These are phyloP conservation scores for Ganoderma leucocontextum DNA, from an alignment of 1,284 basidiomycete species.

Conservation along the genomic window DNA sequence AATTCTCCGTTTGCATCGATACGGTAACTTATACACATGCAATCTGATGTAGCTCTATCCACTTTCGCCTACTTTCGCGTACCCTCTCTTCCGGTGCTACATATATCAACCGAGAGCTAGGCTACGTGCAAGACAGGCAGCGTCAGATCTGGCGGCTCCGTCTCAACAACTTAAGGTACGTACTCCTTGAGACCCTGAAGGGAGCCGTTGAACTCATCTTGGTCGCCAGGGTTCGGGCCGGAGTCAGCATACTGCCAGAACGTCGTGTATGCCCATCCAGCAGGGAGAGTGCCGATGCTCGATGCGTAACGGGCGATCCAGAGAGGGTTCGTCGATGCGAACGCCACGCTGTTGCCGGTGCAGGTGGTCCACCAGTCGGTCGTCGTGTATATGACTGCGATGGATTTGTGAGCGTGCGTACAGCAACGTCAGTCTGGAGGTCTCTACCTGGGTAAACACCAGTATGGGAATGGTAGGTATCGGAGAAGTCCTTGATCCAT, in stretches of 20 bases:
- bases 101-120: slow-evolving; percentile 16
- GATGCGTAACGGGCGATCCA: slow-evolving; percentile 66
- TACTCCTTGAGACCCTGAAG: slow-evolving; percentile 45
- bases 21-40: slow-evolving; percentile 4
- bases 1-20: slow-evolving; percentile 6
- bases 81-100: not conserved
- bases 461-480: slow-evolving; percentile 62
- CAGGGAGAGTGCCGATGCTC: slow-evolving; percentile 58
- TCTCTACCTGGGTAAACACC: slow-evolving; percentile 41
- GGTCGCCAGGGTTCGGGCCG: slow-evolving; percentile 62
- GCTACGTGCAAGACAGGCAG: not conserved
- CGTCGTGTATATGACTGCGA: slow-evolving; percentile 66
- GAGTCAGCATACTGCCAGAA: slow-evolving; percentile 73
- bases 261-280: slow-evolving; percentile 61
- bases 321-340: slow-evolving; percentile 59
- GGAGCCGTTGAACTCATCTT: slow-evolving; percentile 62
- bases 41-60: slow-evolving; percentile 12
- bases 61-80: not conserved
- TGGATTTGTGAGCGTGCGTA: not conserved
- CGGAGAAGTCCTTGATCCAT: slow-evolving; percentile 70
- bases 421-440: not conserved
- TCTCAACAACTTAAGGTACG: slow-evolving; percentile 12
- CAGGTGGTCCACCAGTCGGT: slow-evolving; percentile 76
- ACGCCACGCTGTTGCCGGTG: slow-evolving; percentile 62
- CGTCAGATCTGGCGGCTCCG: not conserved